Percentiles rank a stretch among this genome's conserved stretches.
Evolutionary conservation across 345 rosid species (phyloP).

Genomic region (Eucalyptus caleyi): DNA sequence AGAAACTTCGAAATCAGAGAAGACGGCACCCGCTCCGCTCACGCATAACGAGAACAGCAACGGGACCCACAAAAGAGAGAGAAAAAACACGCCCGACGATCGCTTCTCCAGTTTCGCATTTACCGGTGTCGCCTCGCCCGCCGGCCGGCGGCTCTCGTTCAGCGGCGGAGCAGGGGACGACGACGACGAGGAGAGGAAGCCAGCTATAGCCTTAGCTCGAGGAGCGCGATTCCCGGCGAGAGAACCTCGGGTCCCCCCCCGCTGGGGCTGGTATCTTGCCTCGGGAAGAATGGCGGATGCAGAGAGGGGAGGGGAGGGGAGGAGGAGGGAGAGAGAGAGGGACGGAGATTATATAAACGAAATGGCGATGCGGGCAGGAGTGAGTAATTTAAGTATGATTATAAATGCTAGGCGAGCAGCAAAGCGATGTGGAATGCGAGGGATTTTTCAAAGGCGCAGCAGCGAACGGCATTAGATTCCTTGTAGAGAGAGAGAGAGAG

Average conservation of each 20-base stretch:
- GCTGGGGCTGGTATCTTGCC: background rate
- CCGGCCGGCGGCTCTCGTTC: background rate
- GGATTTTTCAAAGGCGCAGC: background rate
- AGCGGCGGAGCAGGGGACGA: background rate
- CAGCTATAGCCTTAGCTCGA: background rate
- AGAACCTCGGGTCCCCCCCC: background rate
- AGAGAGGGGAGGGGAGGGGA: background rate
- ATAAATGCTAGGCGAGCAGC: background rate
- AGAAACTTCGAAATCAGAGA: background rate
- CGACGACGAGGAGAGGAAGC: background rate
- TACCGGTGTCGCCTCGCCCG: background rate
- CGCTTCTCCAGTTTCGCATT: background rate
- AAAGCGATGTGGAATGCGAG: background rate
- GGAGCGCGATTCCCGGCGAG: background rate
- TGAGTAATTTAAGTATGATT: background rate
- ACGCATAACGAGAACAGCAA: background rate
- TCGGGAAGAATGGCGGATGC: background rate
- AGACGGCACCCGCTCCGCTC: background rate
- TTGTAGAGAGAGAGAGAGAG: slow-evolving; percentile 1
- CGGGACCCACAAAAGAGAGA: background rate
- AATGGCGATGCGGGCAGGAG: background rate
- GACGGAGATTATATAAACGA: background rate
- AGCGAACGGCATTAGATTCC: background rate
- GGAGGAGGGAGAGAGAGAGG: background rate
- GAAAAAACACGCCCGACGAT: background rate